Evolutionary conservation across 768 basidiomycete genomes (phyloP).

Genomic region (Hericium rajendrae): DNA sequence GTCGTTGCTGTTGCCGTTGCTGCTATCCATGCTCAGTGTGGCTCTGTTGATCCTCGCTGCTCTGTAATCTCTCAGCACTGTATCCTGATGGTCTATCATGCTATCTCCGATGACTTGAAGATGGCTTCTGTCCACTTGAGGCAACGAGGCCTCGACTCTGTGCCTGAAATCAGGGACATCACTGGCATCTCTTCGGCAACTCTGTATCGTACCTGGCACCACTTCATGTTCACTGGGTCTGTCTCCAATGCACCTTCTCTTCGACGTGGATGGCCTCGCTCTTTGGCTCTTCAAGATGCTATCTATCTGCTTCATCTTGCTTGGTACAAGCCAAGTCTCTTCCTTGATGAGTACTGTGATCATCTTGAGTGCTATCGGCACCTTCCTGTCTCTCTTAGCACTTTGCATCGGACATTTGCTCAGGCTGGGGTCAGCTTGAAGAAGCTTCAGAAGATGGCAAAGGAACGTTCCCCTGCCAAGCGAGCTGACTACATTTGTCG

Average conservation of each 20-base stretch:
- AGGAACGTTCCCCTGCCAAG: conserved; percentile 12
- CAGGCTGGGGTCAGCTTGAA: conserved; percentile 13
- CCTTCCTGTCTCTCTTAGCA: conserved; percentile 13
- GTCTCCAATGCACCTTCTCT: conserved; percentile 12
- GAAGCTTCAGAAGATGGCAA: conserved; percentile 18
- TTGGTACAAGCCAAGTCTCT: conserved; percentile 14
- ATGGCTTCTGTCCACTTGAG: neutral
- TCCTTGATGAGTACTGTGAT: conserved; percentile 16
- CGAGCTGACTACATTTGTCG: conserved; percentile 13
- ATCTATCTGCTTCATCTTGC: conserved; percentile 15
- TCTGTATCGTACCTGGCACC: neutral
- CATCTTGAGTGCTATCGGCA: conserved; percentile 3
- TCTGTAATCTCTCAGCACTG: neutral
- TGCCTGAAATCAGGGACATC: conserved; percentile 5
- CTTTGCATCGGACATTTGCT: conserved; percentile 16
- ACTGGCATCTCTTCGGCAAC: conserved; percentile 1
- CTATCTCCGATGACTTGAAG: neutral
- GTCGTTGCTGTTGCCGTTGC: neutral
- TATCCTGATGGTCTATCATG: neutral
- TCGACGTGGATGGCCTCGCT: conserved; percentile 13
- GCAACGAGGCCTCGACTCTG: neutral
- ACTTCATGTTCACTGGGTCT: conserved; percentile 6
- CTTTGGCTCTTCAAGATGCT: conserved; percentile 8
- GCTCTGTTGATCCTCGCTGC: neutral
- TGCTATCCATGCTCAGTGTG: neutral